phyloP scores from a whole-genome alignment of 2,329 filamentous ascomycete species.

The Pseudonectria foliicola region DNA sequence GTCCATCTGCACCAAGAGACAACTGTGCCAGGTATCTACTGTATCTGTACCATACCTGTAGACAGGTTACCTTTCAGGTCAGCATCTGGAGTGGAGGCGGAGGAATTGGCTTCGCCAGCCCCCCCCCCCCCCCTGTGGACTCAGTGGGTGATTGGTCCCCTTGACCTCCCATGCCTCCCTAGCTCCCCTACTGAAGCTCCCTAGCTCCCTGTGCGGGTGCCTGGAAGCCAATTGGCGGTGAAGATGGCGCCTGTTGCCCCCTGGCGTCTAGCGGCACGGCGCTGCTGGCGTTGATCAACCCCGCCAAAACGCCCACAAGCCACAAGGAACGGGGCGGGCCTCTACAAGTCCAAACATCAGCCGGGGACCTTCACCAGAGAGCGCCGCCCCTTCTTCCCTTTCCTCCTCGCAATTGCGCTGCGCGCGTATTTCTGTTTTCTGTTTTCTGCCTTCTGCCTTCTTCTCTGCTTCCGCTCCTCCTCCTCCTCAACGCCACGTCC shows the following conservation, averaged over 20 bases:
- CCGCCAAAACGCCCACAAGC: conserved; percentile 14
- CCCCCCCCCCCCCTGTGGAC: too few relatives aligned
- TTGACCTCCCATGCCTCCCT: too few relatives aligned
- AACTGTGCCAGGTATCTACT: too few relatives aligned
- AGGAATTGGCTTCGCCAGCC: conserved; percentile 23
- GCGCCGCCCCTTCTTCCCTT: conserved; percentile 22
- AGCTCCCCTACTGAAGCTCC: too few relatives aligned
- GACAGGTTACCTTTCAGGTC: not conserved
- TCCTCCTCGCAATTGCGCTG: conserved; percentile 26
- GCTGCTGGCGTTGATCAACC: conserved; percentile 6
- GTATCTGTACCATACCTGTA: too few relatives aligned
- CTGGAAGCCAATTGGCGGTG: too few relatives aligned
- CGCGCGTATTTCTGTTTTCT: conserved; percentile 25
- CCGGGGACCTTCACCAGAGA: conserved; percentile 25
- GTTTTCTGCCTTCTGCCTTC: conserved; percentile 8
- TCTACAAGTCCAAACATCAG: conserved; percentile 25
- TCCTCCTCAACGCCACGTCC: conserved; percentile 14
- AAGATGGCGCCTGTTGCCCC: too few relatives aligned
- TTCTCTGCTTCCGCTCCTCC: conserved; percentile 6
- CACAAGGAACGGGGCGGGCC: conserved; percentile 6
- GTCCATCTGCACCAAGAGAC: too few relatives aligned
- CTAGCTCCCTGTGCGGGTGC: too few relatives aligned
- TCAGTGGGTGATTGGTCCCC: too few relatives aligned
- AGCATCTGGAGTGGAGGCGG: conserved; percentile 6
- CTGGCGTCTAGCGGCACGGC: not conserved